These are phyloP conservation scores for Ormosia semicastrata DNA, from an alignment of 306 rosid genomes.

Conservation along the genomic window DNA sequence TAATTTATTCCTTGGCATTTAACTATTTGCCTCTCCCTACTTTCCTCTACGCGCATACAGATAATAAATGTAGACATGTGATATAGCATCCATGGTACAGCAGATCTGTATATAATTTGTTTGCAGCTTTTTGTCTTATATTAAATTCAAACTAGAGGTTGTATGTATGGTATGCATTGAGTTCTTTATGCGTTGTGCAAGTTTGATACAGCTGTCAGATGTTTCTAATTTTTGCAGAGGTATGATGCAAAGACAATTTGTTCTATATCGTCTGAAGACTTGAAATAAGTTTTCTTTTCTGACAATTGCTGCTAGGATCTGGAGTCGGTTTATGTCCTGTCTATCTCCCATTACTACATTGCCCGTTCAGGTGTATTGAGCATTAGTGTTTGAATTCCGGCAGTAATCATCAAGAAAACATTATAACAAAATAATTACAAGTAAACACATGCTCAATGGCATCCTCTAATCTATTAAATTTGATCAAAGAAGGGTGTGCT, in stretches of 20 bases:
- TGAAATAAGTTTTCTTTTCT: constrained; percentile 20
- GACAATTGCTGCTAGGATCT: constrained; percentile 36
- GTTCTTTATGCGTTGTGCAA: constrained; percentile 22
- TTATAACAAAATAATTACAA: background rate
- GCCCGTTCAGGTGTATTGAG: constrained; percentile 7
- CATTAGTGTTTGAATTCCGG: constrained; percentile 18
- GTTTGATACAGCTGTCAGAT: constrained; percentile 40
- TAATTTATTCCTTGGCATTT: constrained; percentile 21
- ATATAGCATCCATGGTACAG: constrained; percentile 22
- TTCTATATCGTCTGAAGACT: constrained; percentile 18
- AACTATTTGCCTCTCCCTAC: background rate
- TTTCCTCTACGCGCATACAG: background rate
- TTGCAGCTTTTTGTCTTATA: constrained; percentile 34
- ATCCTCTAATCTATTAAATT: background rate
- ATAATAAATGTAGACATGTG: constrained; percentile 32
- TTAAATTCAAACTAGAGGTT: constrained; percentile 31
- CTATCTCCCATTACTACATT: constrained; percentile 11
- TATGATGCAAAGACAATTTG: constrained; percentile 26
- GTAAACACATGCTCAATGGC: background rate
- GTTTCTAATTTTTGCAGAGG: constrained; percentile 31
- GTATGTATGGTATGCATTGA: constrained; percentile 6
- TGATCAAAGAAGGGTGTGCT: constrained; percentile 2
- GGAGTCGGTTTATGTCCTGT: constrained; percentile 17
- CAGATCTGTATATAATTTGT: constrained; percentile 19
- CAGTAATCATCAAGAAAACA: background rate